Evolutionary conservation across 2,329 filamentous ascomycete genomes (phyloP), one percentile per base, ranked within the genome.

Genomic region (Aspergillus quadricinctus): DNA sequence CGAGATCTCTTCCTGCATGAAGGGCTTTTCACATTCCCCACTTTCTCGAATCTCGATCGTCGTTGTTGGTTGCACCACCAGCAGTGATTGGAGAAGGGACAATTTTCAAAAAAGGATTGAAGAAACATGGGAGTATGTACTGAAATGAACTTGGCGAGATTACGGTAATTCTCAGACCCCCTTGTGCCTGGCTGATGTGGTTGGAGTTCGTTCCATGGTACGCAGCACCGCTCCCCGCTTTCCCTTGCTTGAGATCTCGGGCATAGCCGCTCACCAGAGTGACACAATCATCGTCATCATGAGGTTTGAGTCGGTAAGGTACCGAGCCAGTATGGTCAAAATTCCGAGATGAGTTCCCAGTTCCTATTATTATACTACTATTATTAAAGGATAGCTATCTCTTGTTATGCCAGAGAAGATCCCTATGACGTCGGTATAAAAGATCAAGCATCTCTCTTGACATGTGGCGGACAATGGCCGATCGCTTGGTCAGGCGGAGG

Each of bases 211-310:
- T 64, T 60, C 61, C 60, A 63, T 61, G 57, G 63, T 61, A 61
- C 61, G 53, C 31, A 59, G 53, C 53, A 55, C 61, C 52, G 57
- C 55, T 65, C 61, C 59, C 62, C 64, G 61, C 62, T 61, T 61
- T 64, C 59, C 56, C 61, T 62, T 61, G 57, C 59, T 66, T 53
- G 54, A 63, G 64, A 65, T 66, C 64, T 66, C 64, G 63, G 63
- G 63, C 63, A 55, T 56, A 64, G 60, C 63, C 63, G 61, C 59
- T 55, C 52, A 50, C 56, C 56, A 58, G n/a, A 17, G 61, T 64
- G 61, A 57, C 63, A 63, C 58, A 59, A 61, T 61, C 50, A 55
- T 57, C 49, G 41, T 56, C 50, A 55, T 55, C 57, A 50, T 54
- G 53, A 54, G 58, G 53, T 54, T 29, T 25, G 21, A 43, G 19